Evolutionary conservation across 1,284 basidiomycete species (phyloP), one percentile per base, ranked within the genome.

Genomic region (Cryptococcus amylolentus): DNA sequence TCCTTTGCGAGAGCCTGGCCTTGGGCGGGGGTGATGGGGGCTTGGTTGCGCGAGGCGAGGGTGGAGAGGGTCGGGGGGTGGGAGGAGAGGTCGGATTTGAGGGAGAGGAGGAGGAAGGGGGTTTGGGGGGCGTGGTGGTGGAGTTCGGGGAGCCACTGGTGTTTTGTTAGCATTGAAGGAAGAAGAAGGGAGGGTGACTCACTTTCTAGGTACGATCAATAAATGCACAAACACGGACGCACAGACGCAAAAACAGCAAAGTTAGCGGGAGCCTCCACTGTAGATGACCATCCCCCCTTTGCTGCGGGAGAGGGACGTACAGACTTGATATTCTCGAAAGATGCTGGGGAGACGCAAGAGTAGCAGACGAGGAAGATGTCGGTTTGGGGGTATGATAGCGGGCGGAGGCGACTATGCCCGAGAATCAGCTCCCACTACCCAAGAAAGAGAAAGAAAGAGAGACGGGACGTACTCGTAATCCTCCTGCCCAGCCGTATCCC

Each of bases 331-430:
- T 75, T 98, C 80, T 98, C 95, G 73, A 93, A 98, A 79, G 88
- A 91, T 28, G 96, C 91, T 37, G 96, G 96, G 71, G 88, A 91
- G 74, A 97, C 93, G 62, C 98, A 85, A 46, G 93, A 96, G 82
- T 98, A 98, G 78, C 96, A 98, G 76, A 98, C 95, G 77, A 99
- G 83, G 81, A 99, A 98, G 48, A 99, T 93, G 77, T 99, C 96
- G 51, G 96, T 98, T 80, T 98, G 96, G 12, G 96, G 96, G 80
- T 99, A 99, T 57, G 91, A 96, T 64, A 98, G 84, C 47, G 96
- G 96, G 66, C 96, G 87, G 67, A 99, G 87, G 55, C 96, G 89
- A 79, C 98, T 96, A 77, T 10, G 8, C 47, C 20, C 23, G n/a
- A 2, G 23, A 23, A 13, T 35, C 31, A 35, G 28, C 28, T 31